Conservation (phyloP, 306 rosid genomes). For the Prunus kanzakura region DNA sequence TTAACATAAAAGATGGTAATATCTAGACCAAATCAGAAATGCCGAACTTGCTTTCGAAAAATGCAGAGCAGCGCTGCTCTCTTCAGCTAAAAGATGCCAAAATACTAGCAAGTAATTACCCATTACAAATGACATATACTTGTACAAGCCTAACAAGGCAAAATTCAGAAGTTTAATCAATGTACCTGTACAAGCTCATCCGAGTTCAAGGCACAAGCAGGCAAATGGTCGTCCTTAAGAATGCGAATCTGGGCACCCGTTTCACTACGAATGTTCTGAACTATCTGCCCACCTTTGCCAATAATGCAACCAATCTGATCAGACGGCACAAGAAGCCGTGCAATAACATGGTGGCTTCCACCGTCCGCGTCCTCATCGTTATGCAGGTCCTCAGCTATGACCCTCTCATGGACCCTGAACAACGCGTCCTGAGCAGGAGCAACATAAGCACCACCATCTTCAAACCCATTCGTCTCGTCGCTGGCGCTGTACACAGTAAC, state of each 20-base stretch:
- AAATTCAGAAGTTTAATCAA: background rate
- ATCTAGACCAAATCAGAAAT: background rate
- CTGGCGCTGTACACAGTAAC: constrained; percentile 71
- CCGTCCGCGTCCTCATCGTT: constrained; percentile 74
- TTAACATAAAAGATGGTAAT: background rate
- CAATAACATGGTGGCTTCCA: constrained; percentile 63
- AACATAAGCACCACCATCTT: constrained; percentile 49
- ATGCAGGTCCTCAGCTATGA: constrained; percentile 79
- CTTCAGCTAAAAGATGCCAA: background rate
- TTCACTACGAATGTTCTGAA: constrained; percentile 76
- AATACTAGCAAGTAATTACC: background rate
- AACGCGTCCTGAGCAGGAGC: constrained; percentile 92
- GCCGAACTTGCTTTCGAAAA: background rate
- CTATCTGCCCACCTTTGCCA: constrained; percentile 95
- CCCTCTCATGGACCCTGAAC: constrained; percentile 81
- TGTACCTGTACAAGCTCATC: constrained; percentile 95
- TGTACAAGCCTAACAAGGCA: background rate
- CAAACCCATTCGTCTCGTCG: constrained; percentile 67
- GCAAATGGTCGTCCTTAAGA: constrained; percentile 88
- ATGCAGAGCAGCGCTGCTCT: background rate
- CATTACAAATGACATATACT: background rate
- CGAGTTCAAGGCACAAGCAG: constrained; percentile 73
- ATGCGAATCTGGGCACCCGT: constrained; percentile 95
- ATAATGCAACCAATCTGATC: constrained; percentile 96
- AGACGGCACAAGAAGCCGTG: constrained; percentile 85